Evolutionary conservation across 352 stramenopile species (phyloP).

Genomic region (Globisporangium middletonii): DNA sequence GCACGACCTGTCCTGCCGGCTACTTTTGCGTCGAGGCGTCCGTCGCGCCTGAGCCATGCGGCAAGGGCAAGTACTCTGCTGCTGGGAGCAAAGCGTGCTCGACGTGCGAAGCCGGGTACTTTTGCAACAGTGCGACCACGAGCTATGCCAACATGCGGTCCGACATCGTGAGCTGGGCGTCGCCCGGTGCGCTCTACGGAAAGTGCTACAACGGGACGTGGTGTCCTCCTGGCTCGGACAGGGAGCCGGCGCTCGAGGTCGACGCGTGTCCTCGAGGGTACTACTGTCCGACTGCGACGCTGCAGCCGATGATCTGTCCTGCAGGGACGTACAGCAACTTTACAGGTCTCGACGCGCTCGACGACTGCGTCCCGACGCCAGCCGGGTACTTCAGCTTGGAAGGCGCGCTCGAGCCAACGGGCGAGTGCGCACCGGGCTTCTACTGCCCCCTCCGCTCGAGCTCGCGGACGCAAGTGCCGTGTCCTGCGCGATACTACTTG

Average conservation of each 20-base stretch:
- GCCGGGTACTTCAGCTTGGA: conserved; percentile 63
- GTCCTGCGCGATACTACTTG: conserved; percentile 72
- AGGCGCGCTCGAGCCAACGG: conserved; percentile 49
- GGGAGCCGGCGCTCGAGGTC: conserved; percentile 57
- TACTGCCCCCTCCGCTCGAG: conserved; percentile 80
- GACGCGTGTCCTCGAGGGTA: conserved; percentile 79
- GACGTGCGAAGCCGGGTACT: conserved; percentile 64
- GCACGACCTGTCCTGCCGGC: conserved; percentile 69
- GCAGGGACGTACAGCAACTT: conserved; percentile 83
- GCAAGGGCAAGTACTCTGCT: conserved; percentile 54
- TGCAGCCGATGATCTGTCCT: conserved; percentile 65
- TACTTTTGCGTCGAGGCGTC: conserved; percentile 77
- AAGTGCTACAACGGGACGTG: conserved; percentile 88
- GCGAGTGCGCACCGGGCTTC: conserved; percentile 63
- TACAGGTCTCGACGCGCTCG: conserved; percentile 63
- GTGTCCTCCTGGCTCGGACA: conserved; percentile 58
- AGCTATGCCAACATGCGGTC: conserved; percentile 58
- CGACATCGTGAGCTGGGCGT: conserved; percentile 44
- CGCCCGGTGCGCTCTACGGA: conserved; percentile 53
- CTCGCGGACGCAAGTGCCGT: conserved; percentile 65
- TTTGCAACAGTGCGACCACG: conserved; percentile 70
- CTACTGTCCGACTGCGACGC: conserved; percentile 71
- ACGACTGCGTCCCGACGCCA: conserved; percentile 69
- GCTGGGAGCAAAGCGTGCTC: conserved; percentile 51
- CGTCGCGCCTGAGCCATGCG: conserved; percentile 54